phyloP scores from a whole-genome alignment of 352 stramenopile genomes.

The Phytophthora citricola region DNA sequence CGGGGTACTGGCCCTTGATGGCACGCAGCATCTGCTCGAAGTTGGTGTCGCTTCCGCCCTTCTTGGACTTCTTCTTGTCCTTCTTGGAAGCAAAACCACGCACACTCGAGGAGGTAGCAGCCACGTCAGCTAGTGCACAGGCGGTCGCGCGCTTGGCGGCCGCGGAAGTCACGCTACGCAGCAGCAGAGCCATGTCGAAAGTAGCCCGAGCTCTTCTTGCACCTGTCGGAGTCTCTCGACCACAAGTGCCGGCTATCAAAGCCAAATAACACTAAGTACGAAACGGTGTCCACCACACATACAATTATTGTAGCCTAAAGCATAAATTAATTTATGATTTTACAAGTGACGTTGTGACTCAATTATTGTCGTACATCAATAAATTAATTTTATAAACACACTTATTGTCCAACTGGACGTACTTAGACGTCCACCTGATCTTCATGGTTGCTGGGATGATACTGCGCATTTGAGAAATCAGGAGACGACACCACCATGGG shows the following conservation, averaged over 20 bases:
- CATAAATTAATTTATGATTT: background rate
- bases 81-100: conserved; percentile 62
- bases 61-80: conserved; percentile 67
- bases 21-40: conserved; percentile 88
- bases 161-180: conserved; percentile 37
- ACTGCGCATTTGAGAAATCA: conserved; percentile 37
- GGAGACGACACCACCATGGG: conserved; percentile 42
- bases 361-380: no score
- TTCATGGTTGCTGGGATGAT: conserved; percentile 22
- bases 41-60: conserved; percentile 64
- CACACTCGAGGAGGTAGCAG: conserved; percentile 14
- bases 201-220: conserved; percentile 13
- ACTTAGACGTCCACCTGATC: conserved; percentile 23
- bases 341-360: no score
- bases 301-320: conserved; percentile 10
- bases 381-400: background rate
- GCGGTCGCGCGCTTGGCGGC: conserved; percentile 32
- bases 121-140: conserved; percentile 20
- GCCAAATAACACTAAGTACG: conserved; percentile 22
- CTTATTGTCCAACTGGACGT: background rate
- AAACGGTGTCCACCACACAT: conserved; percentile 12
- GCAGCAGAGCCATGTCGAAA: conserved; percentile 35
- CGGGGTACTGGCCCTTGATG: conserved; percentile 79
- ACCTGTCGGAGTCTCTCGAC: conserved; percentile 25
- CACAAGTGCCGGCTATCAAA: conserved; percentile 23